Base-by-base conservation (phyloP, 805 yeast genomes). In the Starmerella asiatica region DNA sequence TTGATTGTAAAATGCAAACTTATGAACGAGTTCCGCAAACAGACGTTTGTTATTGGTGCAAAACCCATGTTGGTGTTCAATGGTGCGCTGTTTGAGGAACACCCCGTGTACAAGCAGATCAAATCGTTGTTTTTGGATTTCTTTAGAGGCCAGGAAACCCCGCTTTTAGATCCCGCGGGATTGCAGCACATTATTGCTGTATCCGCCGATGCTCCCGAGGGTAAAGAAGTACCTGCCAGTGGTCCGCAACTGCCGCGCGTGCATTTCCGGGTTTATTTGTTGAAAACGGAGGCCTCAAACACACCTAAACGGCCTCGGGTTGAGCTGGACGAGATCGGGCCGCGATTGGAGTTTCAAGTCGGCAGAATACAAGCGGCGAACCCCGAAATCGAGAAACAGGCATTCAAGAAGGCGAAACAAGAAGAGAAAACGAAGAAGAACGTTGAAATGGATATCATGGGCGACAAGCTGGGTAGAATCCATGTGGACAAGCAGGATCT, bases 401-500 rank as follows among this genome's bases (percentile, higher is more conserved):
- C 98, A 12, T 55, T 69, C 65, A 73, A 71, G 65, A 73, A 68
- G 56, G 85, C 95, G 44, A 88, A 82, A 65, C 67, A 85, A 53
- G 82, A 77, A 56, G 73, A 83, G 38, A 83, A 73, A 68, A 74
- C 71, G 43, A 78, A 77, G 71, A 91, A 91, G 83, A 91, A 91
- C 57, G 76, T 91, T 39, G 78, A 78, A 47, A 73, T 77, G 34
- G 97, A 91, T 59, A 55, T 68, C 40, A 72, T 91, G 81, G 98
- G 98, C 65, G 98, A 91, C 61, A 84, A 88, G 74, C 71, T 91
- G 46, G 98, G 96, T 54, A 81, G 88, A 64, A 76, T 91, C 55
- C 98, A 91, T 59, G 80, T 91, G 62, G 96, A 95, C 63, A 77
- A 77, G 60, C 98, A 91, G 68, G 97, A 91, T 60, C 68, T 91